These are phyloP conservation scores for Endothia cerciana DNA, from an alignment of 2,329 filamentous ascomycete species.

Conservation along the genomic window DNA sequence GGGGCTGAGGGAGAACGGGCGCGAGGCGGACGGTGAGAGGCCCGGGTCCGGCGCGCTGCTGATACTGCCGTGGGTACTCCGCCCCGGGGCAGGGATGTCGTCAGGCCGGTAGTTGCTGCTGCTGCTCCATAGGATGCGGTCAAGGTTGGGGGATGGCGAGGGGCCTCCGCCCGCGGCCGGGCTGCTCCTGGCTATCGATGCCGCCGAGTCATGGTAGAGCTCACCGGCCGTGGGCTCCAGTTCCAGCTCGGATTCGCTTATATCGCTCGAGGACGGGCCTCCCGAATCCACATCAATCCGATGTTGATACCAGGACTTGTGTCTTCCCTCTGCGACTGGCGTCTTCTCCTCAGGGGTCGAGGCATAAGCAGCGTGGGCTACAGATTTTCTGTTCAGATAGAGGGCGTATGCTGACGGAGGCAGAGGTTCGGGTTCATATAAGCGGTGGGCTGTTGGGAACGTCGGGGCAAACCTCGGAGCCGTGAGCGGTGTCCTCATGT, in stretches of 20 bases:
- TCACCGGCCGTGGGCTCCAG: slow-evolving; percentile 17
- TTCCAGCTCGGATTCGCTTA: slow-evolving; percentile 12
- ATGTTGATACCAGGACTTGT: slow-evolving; percentile 4
- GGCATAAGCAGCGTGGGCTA: neutral
- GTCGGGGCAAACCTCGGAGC: slow-evolving; percentile 5
- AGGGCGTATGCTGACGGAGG: neutral
- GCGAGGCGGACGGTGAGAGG: slow-evolving; percentile 14
- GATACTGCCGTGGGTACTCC: neutral
- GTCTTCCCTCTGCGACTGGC: neutral
- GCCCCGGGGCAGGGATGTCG: neutral
- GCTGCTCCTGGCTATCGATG: slow-evolving; percentile 14
- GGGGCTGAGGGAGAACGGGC: neutral
- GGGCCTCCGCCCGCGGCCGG: neutral
- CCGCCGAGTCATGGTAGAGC: slow-evolving; percentile 17
- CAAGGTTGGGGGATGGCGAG: neutral
- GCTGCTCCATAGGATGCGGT: neutral
- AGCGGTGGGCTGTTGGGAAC: neutral
- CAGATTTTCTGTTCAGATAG: slow-evolving; percentile 12
- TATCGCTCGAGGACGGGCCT: slow-evolving; percentile 2
- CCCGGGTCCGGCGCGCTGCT: neutral
- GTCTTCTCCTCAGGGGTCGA: neutral
- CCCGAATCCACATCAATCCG: neutral
- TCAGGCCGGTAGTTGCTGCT: neutral
- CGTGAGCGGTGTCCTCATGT: slow-evolving; percentile 8
- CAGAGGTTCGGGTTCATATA: neutral